Percentiles rank a stretch among this genome's conserved stretches.
These are phyloP conservation scores for Yamadazyma epiphylla DNA, from an alignment of 1,139 yeast genomes.

Conservation along the genomic window DNA sequence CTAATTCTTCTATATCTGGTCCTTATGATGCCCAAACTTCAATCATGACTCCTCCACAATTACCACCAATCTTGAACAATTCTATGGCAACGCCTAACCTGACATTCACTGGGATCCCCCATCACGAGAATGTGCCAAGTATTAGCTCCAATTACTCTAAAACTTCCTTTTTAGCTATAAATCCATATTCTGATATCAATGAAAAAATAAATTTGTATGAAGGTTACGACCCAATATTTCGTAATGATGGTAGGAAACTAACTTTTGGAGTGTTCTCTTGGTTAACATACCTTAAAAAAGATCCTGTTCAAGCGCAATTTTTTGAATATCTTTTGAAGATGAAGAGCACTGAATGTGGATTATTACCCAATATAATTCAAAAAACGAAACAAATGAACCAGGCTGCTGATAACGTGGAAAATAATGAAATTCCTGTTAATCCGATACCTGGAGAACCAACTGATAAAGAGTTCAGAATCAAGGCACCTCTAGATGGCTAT, in stretches of 20 bases:
- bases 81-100: neutral
- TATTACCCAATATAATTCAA: neutral
- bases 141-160: neutral
- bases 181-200: constrained; percentile 21
- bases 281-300: constrained; percentile 34
- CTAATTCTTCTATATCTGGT: neutral
- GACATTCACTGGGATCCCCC: neutral
- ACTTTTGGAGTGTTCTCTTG: constrained; percentile 40
- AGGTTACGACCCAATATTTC: constrained; percentile 25
- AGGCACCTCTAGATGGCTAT: neutral
- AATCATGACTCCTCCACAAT: neutral
- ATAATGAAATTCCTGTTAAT: no score
- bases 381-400: no score
- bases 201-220: constrained; percentile 30
- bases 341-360: neutral
- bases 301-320: constrained; percentile 20
- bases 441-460: no score
- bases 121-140: no score
- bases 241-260: constrained; percentile 21
- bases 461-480: neutral
- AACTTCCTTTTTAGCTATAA: constrained; percentile 7
- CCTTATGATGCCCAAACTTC: neutral
- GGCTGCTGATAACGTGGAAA: no score
- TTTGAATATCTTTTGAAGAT: constrained; percentile 7
- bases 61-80: constrained; percentile 1